These are phyloP conservation scores for Solanum tarijense DNA, from an alignment of 257 asterid species.

Conservation along the genomic window DNA sequence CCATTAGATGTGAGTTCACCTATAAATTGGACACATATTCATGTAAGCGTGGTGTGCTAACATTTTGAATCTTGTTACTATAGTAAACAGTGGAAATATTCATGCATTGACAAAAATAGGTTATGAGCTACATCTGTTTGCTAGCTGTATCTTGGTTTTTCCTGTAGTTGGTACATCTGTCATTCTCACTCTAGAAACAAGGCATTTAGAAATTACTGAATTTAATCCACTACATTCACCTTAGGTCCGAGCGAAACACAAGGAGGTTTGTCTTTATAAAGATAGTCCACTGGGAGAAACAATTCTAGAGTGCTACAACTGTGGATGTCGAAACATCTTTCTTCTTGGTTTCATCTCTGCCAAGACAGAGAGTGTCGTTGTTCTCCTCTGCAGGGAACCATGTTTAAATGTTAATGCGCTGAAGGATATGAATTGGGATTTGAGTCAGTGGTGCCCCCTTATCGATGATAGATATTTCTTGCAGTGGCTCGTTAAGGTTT, in stretches of 20 bases:
- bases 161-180: not conserved
- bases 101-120: not conserved
- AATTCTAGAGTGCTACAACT: slow-evolving; percentile 88
- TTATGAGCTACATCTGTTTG: not conserved
- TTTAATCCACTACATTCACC: slow-evolving; percentile 2
- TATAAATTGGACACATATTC: not conserved
- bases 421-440: slow-evolving; percentile 99
- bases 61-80: not conserved
- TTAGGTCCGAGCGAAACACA: slow-evolving; percentile 97
- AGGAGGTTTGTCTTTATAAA: slow-evolving; percentile 98
- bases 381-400: slow-evolving; percentile 95
- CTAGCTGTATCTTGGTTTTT: not conserved
- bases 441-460: slow-evolving; percentile 99
- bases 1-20: not conserved
- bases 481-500: slow-evolving; percentile 97
- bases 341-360: slow-evolving; percentile 98
- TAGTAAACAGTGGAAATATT: not conserved
- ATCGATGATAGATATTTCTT: slow-evolving; percentile 95
- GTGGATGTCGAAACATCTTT: slow-evolving; percentile 97
- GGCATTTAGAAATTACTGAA: not conserved
- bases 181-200: not conserved
- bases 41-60: not conserved
- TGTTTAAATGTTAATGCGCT: slow-evolving; percentile 83
- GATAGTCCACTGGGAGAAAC: slow-evolving; percentile 99
- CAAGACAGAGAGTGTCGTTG: slow-evolving; percentile 95